Percentiles rank a stretch among this genome's conserved stretches.
Evolutionary conservation across 495 filamentous ascomycete genomes (phyloP).

Genomic region (Usnea hakonensis): DNA sequence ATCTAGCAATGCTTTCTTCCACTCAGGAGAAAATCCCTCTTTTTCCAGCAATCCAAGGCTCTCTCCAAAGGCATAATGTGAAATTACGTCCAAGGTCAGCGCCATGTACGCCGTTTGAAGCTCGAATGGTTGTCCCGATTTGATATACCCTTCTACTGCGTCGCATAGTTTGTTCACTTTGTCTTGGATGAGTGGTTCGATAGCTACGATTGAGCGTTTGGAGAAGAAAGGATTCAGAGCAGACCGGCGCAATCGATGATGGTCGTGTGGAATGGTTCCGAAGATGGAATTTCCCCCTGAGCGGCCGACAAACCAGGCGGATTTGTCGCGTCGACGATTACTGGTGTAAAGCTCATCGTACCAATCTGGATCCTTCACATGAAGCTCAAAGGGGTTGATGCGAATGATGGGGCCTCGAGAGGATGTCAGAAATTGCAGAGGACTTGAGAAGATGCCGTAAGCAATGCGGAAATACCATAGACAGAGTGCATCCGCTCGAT

Average conservation of each 20-base stretch:
- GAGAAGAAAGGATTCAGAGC: constrained; percentile 41
- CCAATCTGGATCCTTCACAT: constrained; percentile 33
- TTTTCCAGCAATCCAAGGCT: no score
- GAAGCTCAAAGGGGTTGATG: constrained; percentile 34
- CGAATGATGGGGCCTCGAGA: constrained; percentile 25
- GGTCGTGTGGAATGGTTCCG: constrained; percentile 18
- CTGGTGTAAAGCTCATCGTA: constrained; percentile 32
- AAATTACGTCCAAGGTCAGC: constrained; percentile 37
- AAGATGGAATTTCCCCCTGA: neutral
- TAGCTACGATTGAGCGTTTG: constrained; percentile 27
- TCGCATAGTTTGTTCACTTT: constrained; percentile 4
- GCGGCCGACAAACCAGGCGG: neutral
- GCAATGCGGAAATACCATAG: constrained; percentile 27
- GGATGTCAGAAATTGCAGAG: neutral
- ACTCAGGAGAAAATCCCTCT: no score
- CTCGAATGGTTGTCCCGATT: neutral
- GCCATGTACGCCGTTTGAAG: constrained; percentile 33
- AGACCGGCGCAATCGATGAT: constrained; percentile 31
- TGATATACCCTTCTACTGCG: neutral
- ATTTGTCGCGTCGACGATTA: neutral
- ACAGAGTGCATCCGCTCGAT: constrained; percentile 43
- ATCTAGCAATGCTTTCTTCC: no score
- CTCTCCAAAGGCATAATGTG: constrained; percentile 36
- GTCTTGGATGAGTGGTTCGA: constrained; percentile 33
- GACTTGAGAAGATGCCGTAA: neutral